A percentile compares a stretch with the other conserved stretches of the same genome.
phyloP scores from a whole-genome alignment of 495 filamentous ascomycete species.

The Hyaloscypha hepaticicola region DNA sequence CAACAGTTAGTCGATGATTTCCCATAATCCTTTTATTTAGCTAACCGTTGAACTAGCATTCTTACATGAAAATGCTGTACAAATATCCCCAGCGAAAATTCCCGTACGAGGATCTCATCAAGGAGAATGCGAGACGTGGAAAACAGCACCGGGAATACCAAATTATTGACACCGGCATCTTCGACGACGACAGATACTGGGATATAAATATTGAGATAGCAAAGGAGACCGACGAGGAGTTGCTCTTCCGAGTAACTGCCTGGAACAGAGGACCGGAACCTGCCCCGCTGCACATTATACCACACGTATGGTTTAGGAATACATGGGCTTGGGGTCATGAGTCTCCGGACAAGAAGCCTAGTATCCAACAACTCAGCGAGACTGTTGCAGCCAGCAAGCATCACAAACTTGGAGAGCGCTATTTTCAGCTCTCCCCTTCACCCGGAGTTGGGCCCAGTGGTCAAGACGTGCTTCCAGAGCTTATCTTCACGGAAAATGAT shows the following conservation, averaged over 20 bases:
- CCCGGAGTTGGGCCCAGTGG: constrained; percentile 75
- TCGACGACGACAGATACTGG: constrained; percentile 92
- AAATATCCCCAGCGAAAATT: constrained; percentile 93
- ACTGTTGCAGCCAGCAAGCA: constrained; percentile 73
- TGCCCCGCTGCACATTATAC: constrained; percentile 88
- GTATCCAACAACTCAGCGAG: constrained; percentile 60
- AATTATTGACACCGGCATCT: constrained; percentile 85
- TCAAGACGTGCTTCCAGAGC: constrained; percentile 75
- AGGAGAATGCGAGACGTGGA: constrained; percentile 75
- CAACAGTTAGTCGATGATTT: constrained; percentile 45
- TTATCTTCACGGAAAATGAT: constrained; percentile 95
- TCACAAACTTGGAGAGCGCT: constrained; percentile 74
- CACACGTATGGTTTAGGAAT: constrained; percentile 95
- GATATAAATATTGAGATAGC: constrained; percentile 96
- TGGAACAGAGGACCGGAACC: constrained; percentile 93
- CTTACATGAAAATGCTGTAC: constrained; percentile 98
- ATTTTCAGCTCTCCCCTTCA: constrained; percentile 83
- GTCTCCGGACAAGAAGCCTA: constrained; percentile 68
- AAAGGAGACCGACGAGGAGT: constrained; percentile 87
- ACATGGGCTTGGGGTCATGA: constrained; percentile 93
- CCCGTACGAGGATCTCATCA: constrained; percentile 82
- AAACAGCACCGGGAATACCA: constrained; percentile 85
- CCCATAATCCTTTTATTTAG: not conserved
- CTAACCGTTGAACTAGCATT: constrained; percentile 59
- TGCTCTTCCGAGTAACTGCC: constrained; percentile 91